Conservation (phyloP, 768 basidiomycete species). For the Mycena chlorophos region DNA sequence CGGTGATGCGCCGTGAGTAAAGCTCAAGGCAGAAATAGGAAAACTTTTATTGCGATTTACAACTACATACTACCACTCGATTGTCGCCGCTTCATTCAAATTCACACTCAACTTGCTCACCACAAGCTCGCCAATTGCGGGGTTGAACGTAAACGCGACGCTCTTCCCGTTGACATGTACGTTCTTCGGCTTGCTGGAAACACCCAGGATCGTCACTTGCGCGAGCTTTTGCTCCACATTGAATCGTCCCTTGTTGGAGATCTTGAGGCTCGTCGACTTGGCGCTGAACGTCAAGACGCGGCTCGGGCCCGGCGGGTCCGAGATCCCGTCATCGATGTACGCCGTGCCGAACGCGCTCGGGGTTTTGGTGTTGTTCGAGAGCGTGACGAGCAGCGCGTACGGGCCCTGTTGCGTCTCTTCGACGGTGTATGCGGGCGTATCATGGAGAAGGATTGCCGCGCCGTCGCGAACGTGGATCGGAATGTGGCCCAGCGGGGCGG, state of each 20-base stretch:
- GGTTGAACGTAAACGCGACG: slow-evolving; percentile 41
- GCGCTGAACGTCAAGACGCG: slow-evolving; percentile 49
- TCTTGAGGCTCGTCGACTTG: slow-evolving; percentile 33
- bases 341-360: slow-evolving; percentile 59
- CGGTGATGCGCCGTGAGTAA: too few relatives aligned
- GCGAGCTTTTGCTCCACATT: slow-evolving; percentile 47
- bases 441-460: slow-evolving; percentile 62
- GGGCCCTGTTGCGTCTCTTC: slow-evolving; percentile 63
- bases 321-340: slow-evolving; percentile 72
- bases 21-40: too few relatives aligned
- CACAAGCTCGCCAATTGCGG: slow-evolving; percentile 47
- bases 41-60: background rate
- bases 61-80: slow-evolving; percentile 36
- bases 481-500: slow-evolving; percentile 74
- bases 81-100: slow-evolving; percentile 39
- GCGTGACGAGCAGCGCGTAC: slow-evolving; percentile 62
- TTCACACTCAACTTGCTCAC: slow-evolving; percentile 38
- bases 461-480: slow-evolving; percentile 76
- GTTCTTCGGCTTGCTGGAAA: slow-evolving; percentile 36
- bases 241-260: slow-evolving; percentile 43
- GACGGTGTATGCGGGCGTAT: slow-evolving; percentile 64
- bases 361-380: slow-evolving; percentile 30
- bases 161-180: slow-evolving; percentile 42
- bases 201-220: slow-evolving; percentile 60
- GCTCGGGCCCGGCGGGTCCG: slow-evolving; percentile 55